Base-by-base conservation (phyloP, 192 early-diverging fungal species). In the Entomortierella parvispora region DNA sequence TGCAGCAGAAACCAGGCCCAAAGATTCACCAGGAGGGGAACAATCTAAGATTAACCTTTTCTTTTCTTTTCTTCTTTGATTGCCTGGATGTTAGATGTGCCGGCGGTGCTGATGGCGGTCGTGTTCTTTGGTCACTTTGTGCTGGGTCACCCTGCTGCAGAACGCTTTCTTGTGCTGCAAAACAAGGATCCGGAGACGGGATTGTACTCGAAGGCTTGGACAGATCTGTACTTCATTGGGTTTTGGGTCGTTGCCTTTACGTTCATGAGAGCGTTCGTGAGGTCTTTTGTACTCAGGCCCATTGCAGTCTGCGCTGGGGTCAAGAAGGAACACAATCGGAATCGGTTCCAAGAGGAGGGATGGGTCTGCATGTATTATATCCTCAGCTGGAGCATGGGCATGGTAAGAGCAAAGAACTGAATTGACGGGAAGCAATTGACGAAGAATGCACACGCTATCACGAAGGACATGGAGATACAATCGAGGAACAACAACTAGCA, bases 291-390 rank as follows among this genome's bases (percentile, higher is more conserved):
- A n/a, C 55, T 88, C 14, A 82, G 70, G 34, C 85, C 87, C 7
- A 47, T 86, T 53, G 82, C 62, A 5, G 23, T 66, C 26, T 65
- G 69, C 58, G 56, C 55, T 25, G 49, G 70, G 5, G 44, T 74
- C 46, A 29, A 66, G 56, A 62, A 69, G 32, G 60, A 70, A 20
- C 83, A 82, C 43, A 82, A 83, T 34, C 58, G 54, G n/a, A 68
- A 62, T 11, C 83, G 92, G 20, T 92, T 94, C 62, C 81, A 84
- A 52, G 92, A 94, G 51, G 91, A 93, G 33, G 84, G 88, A 2
- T 94, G 91, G 89, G 72, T 85, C 33, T 84, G 85, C 25, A 60
- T 94, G 15, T 94, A 90, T 75, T 94, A 91, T 67, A 78, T 83
- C 4, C n/a, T 80, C 11, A 87, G 86, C 23, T 87, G 82, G 59